phyloP scores from a whole-genome alignment of 352 stramenopile species.

The Phytophthora cryptogea region DNA sequence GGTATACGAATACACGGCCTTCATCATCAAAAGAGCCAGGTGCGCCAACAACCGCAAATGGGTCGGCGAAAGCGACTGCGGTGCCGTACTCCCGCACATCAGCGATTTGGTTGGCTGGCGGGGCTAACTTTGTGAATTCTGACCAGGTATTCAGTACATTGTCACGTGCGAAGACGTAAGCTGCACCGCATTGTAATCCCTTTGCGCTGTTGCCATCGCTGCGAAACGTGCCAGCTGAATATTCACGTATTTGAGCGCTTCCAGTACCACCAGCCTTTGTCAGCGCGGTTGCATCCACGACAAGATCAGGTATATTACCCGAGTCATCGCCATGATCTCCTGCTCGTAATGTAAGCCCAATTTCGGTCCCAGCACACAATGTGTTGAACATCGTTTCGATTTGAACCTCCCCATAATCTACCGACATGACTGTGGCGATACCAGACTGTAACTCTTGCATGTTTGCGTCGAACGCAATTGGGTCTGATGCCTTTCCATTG shows the following conservation, averaged over 20 bases:
- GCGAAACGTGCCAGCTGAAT: slow-evolving; percentile 60
- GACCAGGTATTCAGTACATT: slow-evolving; percentile 46
- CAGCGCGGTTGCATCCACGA: slow-evolving; percentile 45
- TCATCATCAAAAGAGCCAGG: slow-evolving; percentile 59
- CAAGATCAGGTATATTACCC: slow-evolving; percentile 67
- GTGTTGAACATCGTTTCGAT: slow-evolving; percentile 54
- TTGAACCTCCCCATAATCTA: slow-evolving; percentile 56
- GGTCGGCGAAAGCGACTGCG: slow-evolving; percentile 50
- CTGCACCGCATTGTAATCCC: slow-evolving; percentile 69
- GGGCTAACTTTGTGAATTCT: slow-evolving; percentile 57
- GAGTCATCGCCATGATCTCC: slow-evolving; percentile 57
- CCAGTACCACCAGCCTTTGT: slow-evolving; percentile 42
- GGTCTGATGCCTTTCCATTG: slow-evolving; percentile 49
- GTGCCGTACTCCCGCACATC: slow-evolving; percentile 63
- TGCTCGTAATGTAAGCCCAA: slow-evolving; percentile 58
- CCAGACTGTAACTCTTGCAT: slow-evolving; percentile 48
- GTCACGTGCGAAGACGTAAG: slow-evolving; percentile 65
- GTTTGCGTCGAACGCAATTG: slow-evolving; percentile 67
- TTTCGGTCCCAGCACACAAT: slow-evolving; percentile 55
- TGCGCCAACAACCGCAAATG: slow-evolving; percentile 64
- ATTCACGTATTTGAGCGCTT: slow-evolving; percentile 53
- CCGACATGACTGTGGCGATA: slow-evolving; percentile 61
- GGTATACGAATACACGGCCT: slow-evolving; percentile 78
- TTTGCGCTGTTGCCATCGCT: slow-evolving; percentile 62
- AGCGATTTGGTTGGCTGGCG: slow-evolving; percentile 42